Evolutionary conservation across 192 early-diverging fungal genomes (phyloP).

Genomic region (Glomus cerebriforme): DNA sequence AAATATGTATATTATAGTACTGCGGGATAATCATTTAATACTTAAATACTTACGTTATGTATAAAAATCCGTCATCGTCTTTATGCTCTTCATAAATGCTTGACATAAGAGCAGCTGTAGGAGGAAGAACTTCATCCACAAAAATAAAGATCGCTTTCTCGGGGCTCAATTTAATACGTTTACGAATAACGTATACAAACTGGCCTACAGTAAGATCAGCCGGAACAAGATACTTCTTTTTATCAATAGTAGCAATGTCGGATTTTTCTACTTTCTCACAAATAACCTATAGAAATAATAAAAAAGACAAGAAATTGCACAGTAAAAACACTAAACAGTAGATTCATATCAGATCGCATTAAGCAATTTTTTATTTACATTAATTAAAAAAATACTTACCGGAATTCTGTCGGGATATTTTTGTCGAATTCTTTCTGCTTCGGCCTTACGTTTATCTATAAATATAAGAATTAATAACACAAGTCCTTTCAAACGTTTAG

Average conservation of each 20-base stretch:
- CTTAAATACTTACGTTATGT: slow-evolving; percentile 69
- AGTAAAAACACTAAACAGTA: no score
- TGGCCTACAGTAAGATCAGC: slow-evolving; percentile 96
- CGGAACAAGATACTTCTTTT: slow-evolving; percentile 99
- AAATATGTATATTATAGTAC: not conserved
- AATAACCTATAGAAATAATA: slow-evolving; percentile 53
- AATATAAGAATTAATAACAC: not conserved
- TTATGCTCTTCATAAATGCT: slow-evolving; percentile 97
- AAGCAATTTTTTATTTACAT: not conserved
- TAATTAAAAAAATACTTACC: slow-evolving; percentile 38
- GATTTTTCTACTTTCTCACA: slow-evolving; percentile 98
- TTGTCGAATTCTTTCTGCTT: slow-evolving; percentile 93
- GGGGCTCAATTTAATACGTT: slow-evolving; percentile 94
- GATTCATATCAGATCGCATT: no score
- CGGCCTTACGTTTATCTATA: slow-evolving; percentile 92
- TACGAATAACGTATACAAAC: slow-evolving; percentile 96
- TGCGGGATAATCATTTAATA: not conserved
- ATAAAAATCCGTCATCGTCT: slow-evolving; percentile 98
- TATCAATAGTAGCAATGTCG: slow-evolving; percentile 96
- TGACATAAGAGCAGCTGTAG: slow-evolving; percentile 88
- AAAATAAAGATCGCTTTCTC: slow-evolving; percentile 99
- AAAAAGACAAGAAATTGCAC: no score
- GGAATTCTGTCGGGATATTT: slow-evolving; percentile 95
- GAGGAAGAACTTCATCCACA: slow-evolving; percentile 96
- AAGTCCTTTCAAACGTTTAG: not conserved